Base-by-base conservation (phyloP, 2,329 filamentous ascomycete species). In the Apiospora pterosperma region DNA sequence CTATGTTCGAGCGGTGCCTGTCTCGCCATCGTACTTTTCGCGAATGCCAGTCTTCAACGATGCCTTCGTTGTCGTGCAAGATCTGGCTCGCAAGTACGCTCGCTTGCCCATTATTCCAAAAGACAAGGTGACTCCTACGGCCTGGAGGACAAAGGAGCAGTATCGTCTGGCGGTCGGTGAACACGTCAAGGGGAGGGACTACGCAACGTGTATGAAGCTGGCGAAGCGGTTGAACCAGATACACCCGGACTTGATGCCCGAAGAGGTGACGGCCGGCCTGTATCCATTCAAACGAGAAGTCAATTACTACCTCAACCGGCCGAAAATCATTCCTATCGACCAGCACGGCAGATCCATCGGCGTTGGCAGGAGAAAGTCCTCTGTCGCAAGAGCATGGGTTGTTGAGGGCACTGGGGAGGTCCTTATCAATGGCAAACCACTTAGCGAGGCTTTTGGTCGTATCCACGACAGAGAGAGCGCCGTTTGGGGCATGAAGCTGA, bases 381-480 rank as follows among this genome's bases (percentile, higher is more conserved):
- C 93, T 3, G 88, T 88, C 28, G 96, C 96, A 1, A 89, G 90
- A 64, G 96, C 92, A 11, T 96, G 89, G 81, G 81, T 99, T 25
- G 93, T 99, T 5, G 95, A 98, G 80, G 96, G 96, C 6, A 93
- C 92, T 12, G 96, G 96, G 16, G 91, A 98, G 79, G 88, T 96
- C 16, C 77, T 96, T 70, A 84, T 99, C 77, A 99, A 99, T 76
- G 94, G 94, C 67, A 95, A 93, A 81, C 88, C 86, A n/a, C 81
- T 99, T 64, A 86, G 85, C 61, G 87, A 96, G 61, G 89, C 88
- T 25, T 99, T 99, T 77, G 92, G 90, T 38, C 89, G 96, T 39
- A 79, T 97, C 61, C 95, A 99, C 76, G 95, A 99, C 78, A 89
- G 96, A 52, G 96, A 98, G 82, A 97, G 93, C 75, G 95, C 92